These are phyloP conservation scores for Mortierella sp. DNA, from an alignment of 371 early-diverging fungal species.

Conservation along the genomic window DNA sequence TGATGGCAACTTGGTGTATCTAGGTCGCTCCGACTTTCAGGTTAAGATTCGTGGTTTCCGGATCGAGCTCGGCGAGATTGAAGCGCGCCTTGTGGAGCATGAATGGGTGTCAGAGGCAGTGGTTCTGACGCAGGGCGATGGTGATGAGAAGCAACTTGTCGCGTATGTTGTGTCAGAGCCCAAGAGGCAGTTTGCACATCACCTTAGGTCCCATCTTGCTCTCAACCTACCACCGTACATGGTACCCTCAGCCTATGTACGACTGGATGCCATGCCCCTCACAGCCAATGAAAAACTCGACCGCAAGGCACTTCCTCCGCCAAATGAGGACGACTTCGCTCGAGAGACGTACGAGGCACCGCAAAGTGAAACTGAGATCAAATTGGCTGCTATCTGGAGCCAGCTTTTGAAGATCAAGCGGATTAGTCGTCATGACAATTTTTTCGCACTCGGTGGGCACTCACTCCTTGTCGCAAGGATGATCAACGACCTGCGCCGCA, in stretches of 20 bases:
- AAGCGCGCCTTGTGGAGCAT: conserved; percentile 13
- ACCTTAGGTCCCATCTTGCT: conserved; percentile 5
- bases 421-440: conserved; percentile 23
- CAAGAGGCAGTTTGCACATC: not conserved
- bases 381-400: conserved; percentile 16
- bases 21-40: conserved; percentile 32
- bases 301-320: conserved; percentile 17
- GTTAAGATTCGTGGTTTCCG: conserved; percentile 40
- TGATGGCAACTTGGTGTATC: conserved; percentile 19
- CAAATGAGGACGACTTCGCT: conserved; percentile 3
- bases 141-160: conserved; percentile 9
- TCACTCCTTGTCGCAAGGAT: conserved; percentile 19
- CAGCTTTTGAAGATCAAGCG: conserved; percentile 5
- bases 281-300: conserved; percentile 19
- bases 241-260: conserved; percentile 27
- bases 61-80: conserved; percentile 34
- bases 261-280: conserved; percentile 12
- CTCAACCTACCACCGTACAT: conserved; percentile 24
- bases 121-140: conserved; percentile 3
- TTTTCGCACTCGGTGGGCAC: conserved; percentile 37
- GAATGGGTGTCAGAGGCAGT: conserved; percentile 10
- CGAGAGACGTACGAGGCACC: conserved; percentile 13
- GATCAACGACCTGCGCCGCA: conserved; percentile 5
- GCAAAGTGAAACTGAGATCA: conserved; percentile 12
- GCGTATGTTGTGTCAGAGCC: conserved; percentile 13